phyloP scores from a whole-genome alignment of 164 flowering plant species.

The Cinnamomum micranthum region DNA sequence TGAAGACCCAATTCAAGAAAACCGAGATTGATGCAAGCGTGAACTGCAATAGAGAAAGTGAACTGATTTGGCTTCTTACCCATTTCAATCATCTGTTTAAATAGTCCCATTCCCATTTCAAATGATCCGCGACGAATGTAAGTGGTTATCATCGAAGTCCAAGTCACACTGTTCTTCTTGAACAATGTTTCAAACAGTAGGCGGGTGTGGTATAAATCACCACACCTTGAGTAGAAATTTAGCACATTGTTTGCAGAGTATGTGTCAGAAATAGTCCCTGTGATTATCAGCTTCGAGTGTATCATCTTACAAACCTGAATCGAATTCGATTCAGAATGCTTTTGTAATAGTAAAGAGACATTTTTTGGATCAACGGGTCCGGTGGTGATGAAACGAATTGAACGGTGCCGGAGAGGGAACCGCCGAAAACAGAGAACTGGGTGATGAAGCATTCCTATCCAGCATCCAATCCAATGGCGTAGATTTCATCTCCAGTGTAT shows the following conservation, averaged over 20 bases:
- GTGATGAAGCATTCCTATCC: background rate
- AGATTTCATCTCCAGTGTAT: background rate
- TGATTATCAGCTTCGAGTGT: background rate
- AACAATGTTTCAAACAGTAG: background rate
- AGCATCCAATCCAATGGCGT: background rate
- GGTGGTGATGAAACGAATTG: background rate
- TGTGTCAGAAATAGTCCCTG: background rate
- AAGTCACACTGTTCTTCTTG: background rate
- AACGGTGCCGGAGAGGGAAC: background rate
- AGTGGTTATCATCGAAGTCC: background rate
- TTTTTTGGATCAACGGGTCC: background rate
- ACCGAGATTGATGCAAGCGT: background rate
- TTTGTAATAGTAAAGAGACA: background rate
- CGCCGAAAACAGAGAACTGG: background rate
- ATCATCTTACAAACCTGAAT: background rate
- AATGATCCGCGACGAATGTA: background rate
- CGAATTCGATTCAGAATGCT: background rate
- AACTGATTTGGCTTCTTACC: slow-evolving; percentile 1
- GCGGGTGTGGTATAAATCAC: background rate
- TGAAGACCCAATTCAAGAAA: slow-evolving; percentile 25
- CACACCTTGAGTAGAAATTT: background rate
- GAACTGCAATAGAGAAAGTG: background rate
- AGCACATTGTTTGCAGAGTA: background rate
- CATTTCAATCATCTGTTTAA: background rate
- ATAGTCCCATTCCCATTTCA: background rate